phyloP scores from a whole-genome alignment of 2,329 filamentous ascomycete genomes.

The Phyllosticta paracitricarpa region DNA sequence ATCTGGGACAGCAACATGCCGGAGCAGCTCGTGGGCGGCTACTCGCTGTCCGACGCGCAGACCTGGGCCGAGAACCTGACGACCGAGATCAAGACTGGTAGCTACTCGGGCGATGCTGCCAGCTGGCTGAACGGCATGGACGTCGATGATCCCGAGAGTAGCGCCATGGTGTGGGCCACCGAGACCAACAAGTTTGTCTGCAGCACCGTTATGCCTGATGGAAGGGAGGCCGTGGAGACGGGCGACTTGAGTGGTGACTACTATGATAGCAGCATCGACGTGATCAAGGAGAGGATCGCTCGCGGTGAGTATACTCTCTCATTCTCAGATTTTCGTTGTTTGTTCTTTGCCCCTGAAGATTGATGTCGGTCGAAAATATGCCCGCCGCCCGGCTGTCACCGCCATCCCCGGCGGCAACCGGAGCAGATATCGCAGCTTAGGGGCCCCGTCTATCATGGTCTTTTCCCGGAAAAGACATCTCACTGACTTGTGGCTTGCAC shows the following conservation, averaged over 20 bases:
- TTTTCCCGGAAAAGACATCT: not conserved
- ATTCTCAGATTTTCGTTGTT: not conserved
- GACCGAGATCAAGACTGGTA: conserved; percentile 29
- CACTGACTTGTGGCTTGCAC: not conserved
- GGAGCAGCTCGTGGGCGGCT: conserved; percentile 32
- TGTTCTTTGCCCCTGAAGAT: not conserved
- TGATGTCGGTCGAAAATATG: not conserved
- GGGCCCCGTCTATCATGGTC: not conserved
- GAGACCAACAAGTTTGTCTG: conserved; percentile 36
- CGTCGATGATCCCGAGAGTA: conserved; percentile 24
- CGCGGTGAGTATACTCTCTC: conserved; percentile 23
- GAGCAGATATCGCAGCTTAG: not conserved
- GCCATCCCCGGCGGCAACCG: not conserved
- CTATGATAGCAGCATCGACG: conserved; percentile 27
- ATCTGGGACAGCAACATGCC: conserved; percentile 31
- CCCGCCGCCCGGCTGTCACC: not conserved
- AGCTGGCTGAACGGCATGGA: conserved; percentile 30
- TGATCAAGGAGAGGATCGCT: conserved; percentile 34
- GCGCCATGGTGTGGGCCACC: conserved; percentile 32
- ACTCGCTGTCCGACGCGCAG: conserved; percentile 27
- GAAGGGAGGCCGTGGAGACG: conserved; percentile 24
- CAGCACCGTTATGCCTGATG: conserved; percentile 30
- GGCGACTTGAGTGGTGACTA: conserved; percentile 30
- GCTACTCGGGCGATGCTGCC: conserved; percentile 16
- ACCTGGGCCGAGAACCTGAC: conserved; percentile 30